phyloP scores from a whole-genome alignment of 257 asterid species.

The Nicotiana paniculata region DNA sequence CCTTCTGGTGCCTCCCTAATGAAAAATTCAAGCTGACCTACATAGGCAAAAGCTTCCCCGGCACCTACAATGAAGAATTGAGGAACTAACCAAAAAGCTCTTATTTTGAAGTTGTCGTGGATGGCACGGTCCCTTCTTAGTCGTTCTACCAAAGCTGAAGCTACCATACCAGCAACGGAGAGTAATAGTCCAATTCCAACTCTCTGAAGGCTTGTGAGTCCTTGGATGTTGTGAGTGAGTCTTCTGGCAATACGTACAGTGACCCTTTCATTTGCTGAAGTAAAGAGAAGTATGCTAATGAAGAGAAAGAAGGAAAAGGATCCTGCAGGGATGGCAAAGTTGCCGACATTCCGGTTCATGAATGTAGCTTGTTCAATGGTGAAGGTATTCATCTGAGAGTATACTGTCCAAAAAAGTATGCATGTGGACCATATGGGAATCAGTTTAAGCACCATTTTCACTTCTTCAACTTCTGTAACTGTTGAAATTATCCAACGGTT shows the following conservation, averaged over 20 bases:
- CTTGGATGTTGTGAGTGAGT: conserved; percentile 47
- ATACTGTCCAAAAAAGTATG: conserved; percentile 83
- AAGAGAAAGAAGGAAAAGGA: conserved; percentile 73
- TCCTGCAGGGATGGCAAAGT: conserved; percentile 61
- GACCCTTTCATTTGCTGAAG: conserved; percentile 61
- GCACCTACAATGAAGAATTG: conserved; percentile 86
- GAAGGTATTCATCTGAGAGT: conserved; percentile 89
- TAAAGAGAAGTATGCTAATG: conserved; percentile 63
- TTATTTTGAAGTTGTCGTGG: conserved; percentile 12
- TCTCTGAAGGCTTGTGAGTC: conserved; percentile 65
- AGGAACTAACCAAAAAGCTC: conserved; percentile 81
- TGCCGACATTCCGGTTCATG: conserved; percentile 53
- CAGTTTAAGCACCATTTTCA: conserved; percentile 69
- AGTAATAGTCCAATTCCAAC: conserved; percentile 64
- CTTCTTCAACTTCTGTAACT: conserved; percentile 73
- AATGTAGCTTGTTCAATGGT: conserved; percentile 82
- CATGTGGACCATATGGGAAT: conserved; percentile 87
- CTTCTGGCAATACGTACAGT: conserved; percentile 51
- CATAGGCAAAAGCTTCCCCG: conserved; percentile 84
- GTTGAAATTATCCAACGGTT: conserved; percentile 32
- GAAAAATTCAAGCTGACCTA: conserved; percentile 88
- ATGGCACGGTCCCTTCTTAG: conserved; percentile 23
- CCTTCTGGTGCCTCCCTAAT: conserved; percentile 80
- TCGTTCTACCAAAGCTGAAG: conserved; percentile 56
- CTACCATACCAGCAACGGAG: conserved; percentile 64